Evolutionary conservation across 495 filamentous ascomycete species (phyloP), one percentile per base, ranked within the genome.

Genomic region (Pseudomonodictys pantanalensis): DNA sequence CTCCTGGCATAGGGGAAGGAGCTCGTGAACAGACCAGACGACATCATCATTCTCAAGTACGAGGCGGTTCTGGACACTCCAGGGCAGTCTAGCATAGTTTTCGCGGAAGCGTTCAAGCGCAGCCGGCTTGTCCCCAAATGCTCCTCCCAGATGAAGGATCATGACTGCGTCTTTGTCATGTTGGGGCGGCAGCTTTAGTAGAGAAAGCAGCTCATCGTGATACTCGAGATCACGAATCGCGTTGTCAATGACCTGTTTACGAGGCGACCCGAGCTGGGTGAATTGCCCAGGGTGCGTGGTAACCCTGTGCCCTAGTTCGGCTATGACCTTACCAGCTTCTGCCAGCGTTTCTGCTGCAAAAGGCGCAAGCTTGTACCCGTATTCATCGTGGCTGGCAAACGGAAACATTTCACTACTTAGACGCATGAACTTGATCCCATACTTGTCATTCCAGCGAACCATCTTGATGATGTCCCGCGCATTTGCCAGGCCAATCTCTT

Each of bases 11-110:
- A 95, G 78, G 0, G 92, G 92, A 0, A 98, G 78, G 11, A 97
- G 76, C 56, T 97, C 92, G 63, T 97, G 93, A 0, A 97, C 89
- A 41, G 82, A 86, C 88, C 88, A 97, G 41, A 79, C 77, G 5
- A 97, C 89, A 68, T 97, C 93, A 72, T 97, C 93, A 61, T 97
- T 98, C 69, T 97, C 93, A 17, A 98, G 77, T 0, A 97, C 92
- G 1, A 98, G 74, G 1, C 92, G 82, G 2, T 84, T 81, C 69
- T 95, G 95, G 56, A 96, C 74, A 43, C 82, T 80, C 29, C 81
- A 75, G 0, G 87, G 82, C 2, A 89, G 75, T 0, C 51, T 70
- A 3, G 78, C 73, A 64, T 97, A 96, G 60, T 92, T 95, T 56
- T 85, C 72, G 6, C 89, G 78, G 67, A 97, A 96, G 8, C 92